These are phyloP conservation scores for Calophaca sinica DNA, from an alignment of 306 rosid genomes.

Conservation along the genomic window DNA sequence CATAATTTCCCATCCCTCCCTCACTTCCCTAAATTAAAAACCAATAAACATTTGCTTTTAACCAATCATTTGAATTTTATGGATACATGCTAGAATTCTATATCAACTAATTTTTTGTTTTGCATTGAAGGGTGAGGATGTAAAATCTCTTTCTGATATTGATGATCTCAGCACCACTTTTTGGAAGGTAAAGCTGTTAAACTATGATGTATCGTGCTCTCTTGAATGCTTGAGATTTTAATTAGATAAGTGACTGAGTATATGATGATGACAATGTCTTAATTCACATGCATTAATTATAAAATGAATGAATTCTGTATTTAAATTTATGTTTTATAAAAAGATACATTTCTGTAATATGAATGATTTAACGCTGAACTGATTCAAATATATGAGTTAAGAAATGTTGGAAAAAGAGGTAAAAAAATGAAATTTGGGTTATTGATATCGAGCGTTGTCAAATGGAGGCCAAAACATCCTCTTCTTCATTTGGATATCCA, in stretches of 20 bases:
- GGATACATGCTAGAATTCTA: constrained; percentile 3
- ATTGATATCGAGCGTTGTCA: neutral
- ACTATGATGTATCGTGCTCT: constrained; percentile 4
- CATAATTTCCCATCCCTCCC: neutral
- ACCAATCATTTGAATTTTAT: constrained; percentile 13
- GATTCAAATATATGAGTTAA: neutral
- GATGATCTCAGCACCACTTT: constrained; percentile 59
- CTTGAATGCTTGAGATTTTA: constrained; percentile 38
- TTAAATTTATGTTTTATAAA: neutral
- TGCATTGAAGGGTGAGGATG: constrained; percentile 52
- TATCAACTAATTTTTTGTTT: constrained; percentile 17
- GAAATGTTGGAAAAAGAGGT: constrained; percentile 23
- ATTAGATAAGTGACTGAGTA: constrained; percentile 1
- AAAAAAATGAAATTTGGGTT: neutral
- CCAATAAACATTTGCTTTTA: neutral
- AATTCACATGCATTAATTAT: constrained; percentile 25
- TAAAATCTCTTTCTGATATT: constrained; percentile 53
- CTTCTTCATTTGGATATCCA: neutral
- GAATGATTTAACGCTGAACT: constrained; percentile 7
- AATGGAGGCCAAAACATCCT: neutral
- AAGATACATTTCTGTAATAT: neutral
- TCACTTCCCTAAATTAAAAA: neutral
- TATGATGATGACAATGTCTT: constrained; percentile 18
- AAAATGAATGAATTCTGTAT: neutral
- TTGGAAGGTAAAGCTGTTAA: constrained; percentile 50